Percentiles rank a stretch among this genome's conserved stretches.
Evolutionary conservation across 169 alveolate species (phyloP).

Genomic region (Cryptosporidium andersoni): DNA sequence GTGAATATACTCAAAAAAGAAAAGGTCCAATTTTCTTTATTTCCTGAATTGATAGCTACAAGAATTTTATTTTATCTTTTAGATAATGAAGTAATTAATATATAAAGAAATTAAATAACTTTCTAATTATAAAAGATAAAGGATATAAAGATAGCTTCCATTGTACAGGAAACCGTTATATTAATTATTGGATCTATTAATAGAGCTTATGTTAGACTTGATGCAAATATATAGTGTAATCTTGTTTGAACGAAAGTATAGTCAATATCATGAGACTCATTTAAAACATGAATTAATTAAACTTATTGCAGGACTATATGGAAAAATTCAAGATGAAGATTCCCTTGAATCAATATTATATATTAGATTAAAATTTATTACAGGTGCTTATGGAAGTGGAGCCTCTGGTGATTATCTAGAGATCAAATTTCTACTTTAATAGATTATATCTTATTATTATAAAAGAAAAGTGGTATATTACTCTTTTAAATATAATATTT

Average conservation of each 20-base stretch:
- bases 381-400: conserved; percentile 45
- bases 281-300: conserved; percentile 18
- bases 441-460: conserved; percentile 14
- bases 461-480: conserved; percentile 15
- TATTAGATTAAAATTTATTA: neutral
- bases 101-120: too few species aligned
- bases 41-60: too few species aligned
- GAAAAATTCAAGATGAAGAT: conserved; percentile 19
- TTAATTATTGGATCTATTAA: neutral
- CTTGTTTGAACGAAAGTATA: neutral
- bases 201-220: conserved; percentile 25
- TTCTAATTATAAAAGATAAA: too few species aligned
- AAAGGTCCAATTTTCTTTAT: too few species aligned
- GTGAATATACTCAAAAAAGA: too few species aligned
- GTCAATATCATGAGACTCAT: neutral
- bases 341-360: neutral
- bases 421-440: conserved; percentile 5
- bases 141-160: too few species aligned
- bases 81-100: too few species aligned
- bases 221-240: neutral
- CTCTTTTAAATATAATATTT: too few species aligned
- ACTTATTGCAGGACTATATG: conserved; percentile 8
- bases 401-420: conserved; percentile 21
- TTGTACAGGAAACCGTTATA: too few species aligned
- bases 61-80: too few species aligned